Evolutionary conservation across 768 basidiomycete genomes (phyloP), one percentile per base, ranked within the genome.

Genomic region (Tulasnella sp.): DNA sequence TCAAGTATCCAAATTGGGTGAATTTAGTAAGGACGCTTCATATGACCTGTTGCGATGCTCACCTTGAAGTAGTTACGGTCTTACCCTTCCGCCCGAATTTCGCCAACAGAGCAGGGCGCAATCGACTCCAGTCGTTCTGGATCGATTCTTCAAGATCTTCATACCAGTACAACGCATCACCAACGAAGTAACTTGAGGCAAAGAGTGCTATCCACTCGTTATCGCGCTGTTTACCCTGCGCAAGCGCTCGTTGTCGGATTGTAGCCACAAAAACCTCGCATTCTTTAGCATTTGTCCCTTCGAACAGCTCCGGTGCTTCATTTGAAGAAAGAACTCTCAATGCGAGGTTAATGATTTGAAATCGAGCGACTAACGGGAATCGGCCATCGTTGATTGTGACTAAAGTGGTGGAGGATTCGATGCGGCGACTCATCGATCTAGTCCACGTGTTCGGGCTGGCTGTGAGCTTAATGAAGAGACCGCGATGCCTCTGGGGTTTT

Each of bases 81-180:
- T 18, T 42, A 42, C 42, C 42, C 12, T 14, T 24, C n/a, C n/a
- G 7, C n/a, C 60, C 44, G 44, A 76, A 76, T 41, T 12, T 48
- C 22, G 44, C 44, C 44, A 76, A 18, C 11, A 76, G 24, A 20
- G 75, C 75, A 16, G 75, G 44, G 16, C 75, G 40, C 44, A 76
- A 42, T 7, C 8, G 44, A 28, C 44, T 44, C 75, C 75, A 76
- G 48, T 76, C 75, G 31, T 48, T 34, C 75, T 54, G 44, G 3
- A 76, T n/a, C 9, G 22, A 14, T 24, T 44, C 41, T 3, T 76
- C 75, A 12, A 76, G 75, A 28, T 48, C 31, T 18, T 76, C 75
- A 31, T 42, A 76, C 75, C 75, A 76, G 31, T 76, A 44, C 4
- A 76, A 34, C 24, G 75, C 75, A 14, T 76, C 75, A 14, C 50